Percentiles rank a stretch among this genome's conserved stretches.
Evolutionary conservation across 805 yeast genomes (phyloP).

Genomic region (Lipomyces starkeyi): DNA sequence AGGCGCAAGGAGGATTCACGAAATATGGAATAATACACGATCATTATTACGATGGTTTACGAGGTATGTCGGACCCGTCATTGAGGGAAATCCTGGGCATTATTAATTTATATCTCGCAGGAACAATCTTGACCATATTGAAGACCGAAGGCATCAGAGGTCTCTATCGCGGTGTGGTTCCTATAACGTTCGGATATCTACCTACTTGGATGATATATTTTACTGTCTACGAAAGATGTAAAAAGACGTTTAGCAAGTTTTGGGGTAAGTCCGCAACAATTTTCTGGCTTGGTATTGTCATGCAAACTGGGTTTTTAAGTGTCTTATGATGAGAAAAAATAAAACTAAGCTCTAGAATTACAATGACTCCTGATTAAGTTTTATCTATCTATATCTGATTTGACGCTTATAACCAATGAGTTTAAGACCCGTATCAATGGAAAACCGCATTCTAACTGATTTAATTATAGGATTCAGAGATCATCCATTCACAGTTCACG

Average conservation of each 20-base stretch:
- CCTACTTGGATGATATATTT: conserved; percentile 99
- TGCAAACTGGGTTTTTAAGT: not conserved
- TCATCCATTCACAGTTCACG: conserved; percentile 49
- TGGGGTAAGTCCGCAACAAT: conserved; percentile 22
- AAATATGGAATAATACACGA: conserved; percentile 24
- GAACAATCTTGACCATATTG: conserved; percentile 69
- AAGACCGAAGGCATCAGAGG: conserved; percentile 83
- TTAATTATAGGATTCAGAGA: conserved; percentile 41
- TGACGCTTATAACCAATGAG: not conserved
- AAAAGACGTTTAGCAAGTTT: conserved; percentile 55
- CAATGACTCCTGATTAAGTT: conserved; percentile 13
- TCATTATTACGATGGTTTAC: conserved; percentile 32
- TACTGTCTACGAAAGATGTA: conserved; percentile 83
- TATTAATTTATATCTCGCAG: conserved; percentile 37
- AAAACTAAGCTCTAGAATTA: conserved; percentile 12
- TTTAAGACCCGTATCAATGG: not conserved
- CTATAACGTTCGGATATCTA: conserved; percentile 91
- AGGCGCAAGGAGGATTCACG: conserved; percentile 76
- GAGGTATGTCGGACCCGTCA: conserved; percentile 16
- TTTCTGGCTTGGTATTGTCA: not conserved
- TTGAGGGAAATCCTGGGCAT: not conserved
- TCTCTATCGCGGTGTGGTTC: conserved; percentile 85
- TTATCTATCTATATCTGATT: conserved; percentile 17
- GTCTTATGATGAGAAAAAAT: conserved; percentile 7
- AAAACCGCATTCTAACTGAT: conserved; percentile 16